Percentiles rank a stretch among this genome's conserved stretches.
These are phyloP conservation scores for Phaeolepiota aurea DNA, from an alignment of 768 basidiomycete species.

Conservation along the genomic window DNA sequence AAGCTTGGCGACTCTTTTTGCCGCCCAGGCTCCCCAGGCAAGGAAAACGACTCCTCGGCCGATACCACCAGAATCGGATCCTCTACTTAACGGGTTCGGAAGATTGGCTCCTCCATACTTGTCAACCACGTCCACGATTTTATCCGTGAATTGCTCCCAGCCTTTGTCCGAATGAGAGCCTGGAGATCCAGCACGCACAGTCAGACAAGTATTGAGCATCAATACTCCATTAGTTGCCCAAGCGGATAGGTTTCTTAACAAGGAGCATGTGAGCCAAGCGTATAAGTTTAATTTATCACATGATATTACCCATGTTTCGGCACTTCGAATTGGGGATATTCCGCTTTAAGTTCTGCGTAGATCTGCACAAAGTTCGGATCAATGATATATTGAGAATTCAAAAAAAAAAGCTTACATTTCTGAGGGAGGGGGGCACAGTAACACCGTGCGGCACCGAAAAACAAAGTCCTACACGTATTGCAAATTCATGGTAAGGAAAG, in stretches of 20 bases:
- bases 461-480: constrained; percentile 54
- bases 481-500: too few relatives aligned
- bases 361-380: constrained; percentile 40
- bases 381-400: neutral
- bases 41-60: constrained; percentile 73
- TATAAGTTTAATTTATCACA: constrained; percentile 3
- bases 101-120: constrained; percentile 71
- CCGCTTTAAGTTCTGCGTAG: constrained; percentile 77
- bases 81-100: constrained; percentile 18
- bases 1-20: constrained; percentile 72
- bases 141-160: constrained; percentile 88
- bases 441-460: constrained; percentile 87
- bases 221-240: constrained; percentile 88
- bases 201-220: constrained; percentile 88
- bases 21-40: constrained; percentile 87
- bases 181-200: constrained; percentile 68
- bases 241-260: constrained; percentile 58
- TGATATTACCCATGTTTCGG: constrained; percentile 76
- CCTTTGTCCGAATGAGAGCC: constrained; percentile 81
- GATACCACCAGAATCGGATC: constrained; percentile 29
- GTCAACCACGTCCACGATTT: constrained; percentile 69
- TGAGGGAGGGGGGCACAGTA: constrained; percentile 69
- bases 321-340: constrained; percentile 70
- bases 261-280: constrained; percentile 4
- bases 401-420: constrained; percentile 46